These are phyloP conservation scores for Apiospora koreana DNA, from an alignment of 2,329 filamentous ascomycete genomes.

Conservation along the genomic window DNA sequence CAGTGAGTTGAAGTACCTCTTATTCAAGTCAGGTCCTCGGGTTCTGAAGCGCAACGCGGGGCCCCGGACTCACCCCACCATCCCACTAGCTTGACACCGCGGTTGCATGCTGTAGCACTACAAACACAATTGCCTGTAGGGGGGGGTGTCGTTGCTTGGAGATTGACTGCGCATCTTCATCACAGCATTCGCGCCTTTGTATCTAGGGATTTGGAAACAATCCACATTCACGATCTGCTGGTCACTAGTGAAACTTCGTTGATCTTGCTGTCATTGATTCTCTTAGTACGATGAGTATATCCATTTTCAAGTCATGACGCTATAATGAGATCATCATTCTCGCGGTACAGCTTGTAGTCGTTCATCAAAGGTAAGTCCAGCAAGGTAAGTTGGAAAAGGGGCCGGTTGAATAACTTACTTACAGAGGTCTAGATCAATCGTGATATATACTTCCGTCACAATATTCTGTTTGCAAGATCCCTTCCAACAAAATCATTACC, in stretches of 20 bases:
- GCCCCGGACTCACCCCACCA: background rate
- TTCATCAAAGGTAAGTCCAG: background rate
- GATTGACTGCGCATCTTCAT: background rate
- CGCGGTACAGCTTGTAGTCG: background rate
- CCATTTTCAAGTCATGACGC: background rate
- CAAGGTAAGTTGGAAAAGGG: background rate
- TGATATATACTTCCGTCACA: background rate
- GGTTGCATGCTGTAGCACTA: background rate
- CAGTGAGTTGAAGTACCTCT: no score
- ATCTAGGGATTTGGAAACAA: background rate
- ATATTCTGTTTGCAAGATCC: background rate
- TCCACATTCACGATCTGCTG: background rate
- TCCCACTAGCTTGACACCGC: background rate
- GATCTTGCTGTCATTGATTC: background rate
- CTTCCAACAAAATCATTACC: background rate
- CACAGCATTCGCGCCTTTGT: background rate
- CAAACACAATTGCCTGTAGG: background rate
- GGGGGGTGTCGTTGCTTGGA: background rate
- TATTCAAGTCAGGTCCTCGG: background rate
- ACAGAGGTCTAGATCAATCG: background rate
- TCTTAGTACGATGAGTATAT: background rate
- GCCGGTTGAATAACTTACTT: background rate
- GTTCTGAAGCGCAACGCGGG: background rate
- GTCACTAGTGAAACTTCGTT: background rate
- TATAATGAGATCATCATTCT: background rate